phyloP scores from a whole-genome alignment of 441 rosid genomes.

The Bruguiera hainesii region DNA sequence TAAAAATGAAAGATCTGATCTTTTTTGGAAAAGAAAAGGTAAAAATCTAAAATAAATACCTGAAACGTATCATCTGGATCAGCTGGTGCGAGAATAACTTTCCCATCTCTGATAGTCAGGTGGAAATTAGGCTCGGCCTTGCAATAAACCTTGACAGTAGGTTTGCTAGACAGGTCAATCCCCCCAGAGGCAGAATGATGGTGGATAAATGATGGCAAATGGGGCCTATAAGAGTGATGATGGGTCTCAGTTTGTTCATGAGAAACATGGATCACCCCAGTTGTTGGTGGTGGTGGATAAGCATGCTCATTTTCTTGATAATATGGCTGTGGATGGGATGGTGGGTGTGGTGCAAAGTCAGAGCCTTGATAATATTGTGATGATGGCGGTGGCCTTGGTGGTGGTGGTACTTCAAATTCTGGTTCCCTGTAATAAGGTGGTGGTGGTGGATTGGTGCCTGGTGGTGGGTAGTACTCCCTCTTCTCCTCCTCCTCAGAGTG shows the following conservation, averaged over 20 bases:
- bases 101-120: conserved; percentile 58
- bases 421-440: conserved; percentile 6
- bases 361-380: conserved; percentile 18
- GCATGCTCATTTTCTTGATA: conserved; percentile 10
- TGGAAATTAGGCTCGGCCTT: conserved; percentile 58
- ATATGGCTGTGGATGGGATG: conserved; percentile 2
- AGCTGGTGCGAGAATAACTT: conserved; percentile 54
- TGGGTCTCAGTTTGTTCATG: conserved; percentile 33
- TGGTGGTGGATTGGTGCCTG: conserved; percentile 24
- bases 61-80: conserved; percentile 63
- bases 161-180: conserved; percentile 37
- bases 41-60: conserved; percentile 28
- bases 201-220: conserved; percentile 35
- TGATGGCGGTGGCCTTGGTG: conserved; percentile 12
- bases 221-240: conserved; percentile 38
- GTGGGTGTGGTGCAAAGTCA: conserved; percentile 30
- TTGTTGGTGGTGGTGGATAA: conserved; percentile 27
- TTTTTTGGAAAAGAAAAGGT: neutral
- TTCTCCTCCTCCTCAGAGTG: conserved; percentile 24
- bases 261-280: conserved; percentile 37
- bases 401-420: conserved; percentile 15
- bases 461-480: conserved; percentile 23
- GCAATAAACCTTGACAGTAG: conserved; percentile 52
- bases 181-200: conserved; percentile 29
- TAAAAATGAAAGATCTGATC: neutral